phyloP scores from a whole-genome alignment of 2,329 filamentous ascomycete genomes.

The Cordyceps javanica region DNA sequence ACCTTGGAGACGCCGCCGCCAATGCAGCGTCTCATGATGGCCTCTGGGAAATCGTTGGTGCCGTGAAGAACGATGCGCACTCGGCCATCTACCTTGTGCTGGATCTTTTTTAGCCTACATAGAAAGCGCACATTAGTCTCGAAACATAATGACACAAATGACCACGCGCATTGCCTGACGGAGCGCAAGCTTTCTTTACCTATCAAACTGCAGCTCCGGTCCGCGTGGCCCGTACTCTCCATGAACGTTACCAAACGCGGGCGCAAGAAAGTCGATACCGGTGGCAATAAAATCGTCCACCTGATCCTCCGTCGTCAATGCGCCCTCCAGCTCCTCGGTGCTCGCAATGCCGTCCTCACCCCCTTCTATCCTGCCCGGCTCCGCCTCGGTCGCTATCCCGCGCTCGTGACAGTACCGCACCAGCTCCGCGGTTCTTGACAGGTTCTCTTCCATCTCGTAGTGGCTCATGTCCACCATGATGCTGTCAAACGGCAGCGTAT shows the following conservation, averaged over 20 bases:
- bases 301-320: slow-evolving; percentile 62
- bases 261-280: slow-evolving; percentile 70
- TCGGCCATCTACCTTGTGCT: background rate
- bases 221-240: slow-evolving; percentile 55
- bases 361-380: slow-evolving; percentile 58
- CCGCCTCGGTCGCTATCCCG: slow-evolving; percentile 62
- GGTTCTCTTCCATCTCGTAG: slow-evolving; percentile 63
- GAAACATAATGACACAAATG: no score
- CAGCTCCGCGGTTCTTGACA: slow-evolving; percentile 55
- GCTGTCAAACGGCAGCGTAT: slow-evolving; percentile 55
- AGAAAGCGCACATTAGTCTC: background rate
- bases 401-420: slow-evolving; percentile 55
- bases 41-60: background rate
- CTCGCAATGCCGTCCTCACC: slow-evolving; percentile 69
- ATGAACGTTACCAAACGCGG: slow-evolving; percentile 72
- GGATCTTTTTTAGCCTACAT: background rate
- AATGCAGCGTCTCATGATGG: background rate
- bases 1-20: slow-evolving; percentile 36
- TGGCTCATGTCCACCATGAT: slow-evolving; percentile 78
- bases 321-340: slow-evolving; percentile 37
- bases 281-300: slow-evolving; percentile 63
- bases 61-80: slow-evolving; percentile 1
- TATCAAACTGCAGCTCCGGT: background rate
- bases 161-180: background rate
- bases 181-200: background rate